Percentiles rank a stretch among this genome's conserved stretches.
These are phyloP conservation scores for Phytophthora pini DNA, from an alignment of 352 stramenopile genomes.

Conservation along the genomic window DNA sequence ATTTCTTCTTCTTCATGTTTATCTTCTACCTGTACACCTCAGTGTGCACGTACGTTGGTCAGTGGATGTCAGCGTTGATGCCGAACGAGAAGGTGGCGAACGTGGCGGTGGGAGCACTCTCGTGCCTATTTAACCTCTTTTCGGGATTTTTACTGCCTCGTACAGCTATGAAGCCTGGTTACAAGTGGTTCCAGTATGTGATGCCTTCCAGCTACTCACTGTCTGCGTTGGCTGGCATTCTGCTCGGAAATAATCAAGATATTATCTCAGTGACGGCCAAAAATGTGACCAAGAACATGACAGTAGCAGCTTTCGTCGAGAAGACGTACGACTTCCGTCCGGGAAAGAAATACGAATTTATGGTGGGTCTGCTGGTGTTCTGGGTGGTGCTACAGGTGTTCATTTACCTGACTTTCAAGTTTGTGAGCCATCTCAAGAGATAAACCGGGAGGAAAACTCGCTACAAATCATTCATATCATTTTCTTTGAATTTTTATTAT, in stretches of 20 bases:
- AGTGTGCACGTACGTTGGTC: conserved; percentile 65
- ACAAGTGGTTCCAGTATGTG: conserved; percentile 77
- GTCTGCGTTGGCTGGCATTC: conserved; percentile 41
- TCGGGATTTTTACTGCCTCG: conserved; percentile 59
- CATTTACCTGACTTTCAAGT: conserved; percentile 74
- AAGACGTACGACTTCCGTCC: conserved; percentile 64
- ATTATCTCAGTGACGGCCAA: conserved; percentile 22
- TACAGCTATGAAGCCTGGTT: conserved; percentile 58
- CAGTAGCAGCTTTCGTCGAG: conserved; percentile 46
- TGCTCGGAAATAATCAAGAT: conserved; percentile 47
- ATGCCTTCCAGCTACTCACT: conserved; percentile 70
- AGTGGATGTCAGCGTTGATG: conserved; percentile 79
- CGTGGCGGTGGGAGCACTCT: conserved; percentile 72
- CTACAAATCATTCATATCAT: too few species aligned
- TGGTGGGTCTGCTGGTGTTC: conserved; percentile 55
- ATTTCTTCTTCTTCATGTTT: conserved; percentile 54
- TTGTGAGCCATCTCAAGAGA: conserved; percentile 75
- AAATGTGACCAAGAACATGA: conserved; percentile 22
- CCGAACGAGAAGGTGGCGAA: conserved; percentile 82
- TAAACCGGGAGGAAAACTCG: conserved; percentile 20
- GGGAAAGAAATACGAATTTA: conserved; percentile 53
- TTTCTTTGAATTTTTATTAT: too few species aligned
- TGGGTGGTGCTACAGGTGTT: conserved; percentile 58
- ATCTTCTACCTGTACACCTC: conserved; percentile 73
- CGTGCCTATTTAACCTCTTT: conserved; percentile 77